These are phyloP conservation scores for Populus ilicifolia DNA, from an alignment of 345 rosid species.

Conservation along the genomic window DNA sequence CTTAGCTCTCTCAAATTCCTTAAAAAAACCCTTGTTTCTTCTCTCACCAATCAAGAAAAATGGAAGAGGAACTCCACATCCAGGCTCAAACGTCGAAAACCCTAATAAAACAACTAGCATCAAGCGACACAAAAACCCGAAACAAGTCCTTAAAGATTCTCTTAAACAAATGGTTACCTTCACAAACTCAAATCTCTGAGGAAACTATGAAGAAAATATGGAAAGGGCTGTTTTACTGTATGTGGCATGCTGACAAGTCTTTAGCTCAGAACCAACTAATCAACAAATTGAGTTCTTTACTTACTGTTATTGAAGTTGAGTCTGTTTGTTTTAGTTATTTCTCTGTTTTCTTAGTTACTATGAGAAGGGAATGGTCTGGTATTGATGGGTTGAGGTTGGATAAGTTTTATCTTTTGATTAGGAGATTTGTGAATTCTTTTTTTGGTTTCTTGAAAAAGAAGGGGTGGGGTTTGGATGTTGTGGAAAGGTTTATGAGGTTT, in stretches of 20 bases:
- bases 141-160: slow-evolving; percentile 51
- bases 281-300: slow-evolving; percentile 52
- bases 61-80: slow-evolving; percentile 8
- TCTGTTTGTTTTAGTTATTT: slow-evolving; percentile 34
- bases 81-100: slow-evolving; percentile 27
- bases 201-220: slow-evolving; percentile 85
- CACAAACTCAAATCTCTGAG: slow-evolving; percentile 51
- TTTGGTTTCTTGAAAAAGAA: slow-evolving; percentile 45
- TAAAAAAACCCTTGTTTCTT: not conserved
- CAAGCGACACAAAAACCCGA: slow-evolving; percentile 61
- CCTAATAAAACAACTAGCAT: slow-evolving; percentile 70
- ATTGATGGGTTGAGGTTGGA: slow-evolving; percentile 80
- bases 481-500: slow-evolving; percentile 38
- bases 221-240: slow-evolving; percentile 95
- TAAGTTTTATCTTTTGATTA: slow-evolving; percentile 79
- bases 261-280: slow-evolving; percentile 62
- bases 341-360: slow-evolving; percentile 67
- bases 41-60: not conserved
- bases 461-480: slow-evolving; percentile 61
- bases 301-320: slow-evolving; percentile 18
- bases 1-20: not conserved
- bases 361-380: slow-evolving; percentile 96
- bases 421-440: slow-evolving; percentile 54
- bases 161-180: slow-evolving; percentile 68
- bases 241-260: slow-evolving; percentile 91